phyloP scores from a whole-genome alignment of 139 green algal genomes.

The Zygnema circumcarinatum region DNA sequence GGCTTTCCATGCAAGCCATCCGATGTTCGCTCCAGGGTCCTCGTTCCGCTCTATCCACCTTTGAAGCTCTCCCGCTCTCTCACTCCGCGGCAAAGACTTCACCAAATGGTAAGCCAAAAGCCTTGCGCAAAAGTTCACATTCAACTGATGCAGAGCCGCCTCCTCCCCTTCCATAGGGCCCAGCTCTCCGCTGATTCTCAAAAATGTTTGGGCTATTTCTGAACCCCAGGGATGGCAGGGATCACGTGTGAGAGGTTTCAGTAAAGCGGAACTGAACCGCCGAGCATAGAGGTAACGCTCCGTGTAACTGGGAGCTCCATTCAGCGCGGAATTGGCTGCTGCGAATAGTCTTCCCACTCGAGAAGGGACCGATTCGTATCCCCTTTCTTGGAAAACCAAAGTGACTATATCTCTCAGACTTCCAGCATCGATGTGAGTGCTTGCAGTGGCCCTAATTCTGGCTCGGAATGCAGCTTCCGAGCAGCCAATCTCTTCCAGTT shows the following conservation, averaged over 20 bases:
- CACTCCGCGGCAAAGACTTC: not conserved
- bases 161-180: not conserved
- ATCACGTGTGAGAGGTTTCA: not conserved
- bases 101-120: not conserved
- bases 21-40: slow-evolving; percentile 16
- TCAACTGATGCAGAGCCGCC: not conserved
- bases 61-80: not conserved
- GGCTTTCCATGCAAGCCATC: slow-evolving; percentile 25
- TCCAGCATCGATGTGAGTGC: not conserved
- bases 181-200: slow-evolving; percentile 13
- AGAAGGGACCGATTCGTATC: not conserved
- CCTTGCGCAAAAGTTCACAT: not conserved
- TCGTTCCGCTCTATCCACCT: not conserved
- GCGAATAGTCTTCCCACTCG: not conserved
- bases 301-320: not conserved
- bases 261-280: not conserved
- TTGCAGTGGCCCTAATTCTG: not conserved
- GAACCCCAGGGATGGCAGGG: not conserved
- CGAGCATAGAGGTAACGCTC: not conserved
- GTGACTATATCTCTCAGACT: not conserved
- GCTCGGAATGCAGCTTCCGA: slow-evolving; percentile 15
- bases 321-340: not conserved
- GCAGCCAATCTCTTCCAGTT: slow-evolving; percentile 6
- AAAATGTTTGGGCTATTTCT: slow-evolving; percentile 8
- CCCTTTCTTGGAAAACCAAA: not conserved